Conservation (phyloP, 2,329 filamentous ascomycete genomes). For the Atkinsonella texensis region DNA sequence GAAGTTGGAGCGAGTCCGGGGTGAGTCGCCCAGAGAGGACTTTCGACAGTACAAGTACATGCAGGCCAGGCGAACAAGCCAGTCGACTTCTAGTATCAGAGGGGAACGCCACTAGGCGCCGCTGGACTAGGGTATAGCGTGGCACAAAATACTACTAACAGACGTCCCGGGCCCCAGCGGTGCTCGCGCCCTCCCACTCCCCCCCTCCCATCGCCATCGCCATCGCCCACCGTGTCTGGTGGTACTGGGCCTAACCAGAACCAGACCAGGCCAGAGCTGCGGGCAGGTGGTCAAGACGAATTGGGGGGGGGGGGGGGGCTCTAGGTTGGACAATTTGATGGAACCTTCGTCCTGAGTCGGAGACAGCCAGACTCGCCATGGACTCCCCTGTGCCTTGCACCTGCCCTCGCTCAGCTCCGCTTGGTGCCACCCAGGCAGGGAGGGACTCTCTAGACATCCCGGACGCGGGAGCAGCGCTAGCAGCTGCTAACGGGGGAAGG, state of each 20-base stretch:
- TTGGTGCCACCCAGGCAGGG: not conserved
- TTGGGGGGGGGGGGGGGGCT: too few species aligned
- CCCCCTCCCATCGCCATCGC: too few species aligned
- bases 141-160: slow-evolving; percentile 7
- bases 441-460: not conserved
- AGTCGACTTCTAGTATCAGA: not conserved
- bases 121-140: slow-evolving; percentile 8
- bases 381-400: not conserved
- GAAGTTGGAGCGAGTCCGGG: not conserved
- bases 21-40: not conserved
- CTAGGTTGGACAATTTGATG: not conserved
- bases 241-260: not conserved
- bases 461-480: not conserved
- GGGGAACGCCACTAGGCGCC: not conserved
- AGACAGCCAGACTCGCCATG: not conserved
- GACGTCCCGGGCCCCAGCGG: not conserved
- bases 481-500: not conserved
- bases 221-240: not conserved
- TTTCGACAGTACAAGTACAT: not conserved
- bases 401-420: not conserved
- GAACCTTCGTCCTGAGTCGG: not conserved
- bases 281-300: not conserved
- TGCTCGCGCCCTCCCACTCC: not conserved
- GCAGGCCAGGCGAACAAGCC: not conserved
- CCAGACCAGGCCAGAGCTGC: too few species aligned